Evolutionary conservation across 2,329 filamentous ascomycete species (phyloP), one percentile per base, ranked within the genome.

Genomic region (Trichoderma sp.): DNA sequence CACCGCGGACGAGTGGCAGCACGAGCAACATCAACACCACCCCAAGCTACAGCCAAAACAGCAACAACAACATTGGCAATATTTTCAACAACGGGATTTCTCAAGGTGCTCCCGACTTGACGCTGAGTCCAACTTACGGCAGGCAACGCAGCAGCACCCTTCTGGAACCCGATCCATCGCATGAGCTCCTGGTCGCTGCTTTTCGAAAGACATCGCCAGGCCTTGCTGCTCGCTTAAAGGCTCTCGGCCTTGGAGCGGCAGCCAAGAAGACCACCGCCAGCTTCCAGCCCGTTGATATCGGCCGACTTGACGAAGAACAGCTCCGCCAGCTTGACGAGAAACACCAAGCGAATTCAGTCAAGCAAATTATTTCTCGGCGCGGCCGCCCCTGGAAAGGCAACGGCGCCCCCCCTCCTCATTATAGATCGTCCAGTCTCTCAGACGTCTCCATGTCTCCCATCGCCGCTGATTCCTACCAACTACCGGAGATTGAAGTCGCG

Each of bases 301-400:
- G 91, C 75, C 89, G 91, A 73, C 88, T 94, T 69, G 86, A 91
- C 76, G 90, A 93, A 80, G 85, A 90, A 74, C 91, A 93, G 76
- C 85, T 94, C 71, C 87, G 89, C 75, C 86, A 90, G 77, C 87
- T 94, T 76, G 91, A 94, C 82, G 84, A 88, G 75, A 88, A 88
- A 72, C 90, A 92, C 78, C 86, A 87, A 75, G 86, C 88, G 72
- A 84, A 85, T 78, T 88, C 87, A 28, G 74, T 78, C 79, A 74
- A 78, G 78, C 74, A 84, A 84, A 74, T 84, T 75, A 84, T 93
- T 76, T 85, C 90, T 80, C 87, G 90, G 78, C 87, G 90, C 77
- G 91, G 91, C 78, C 89, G 90, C 78, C 88, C 91, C 76, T 94
- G 92, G 92, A 92, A 88, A 83, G 90, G 89, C 79, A 86, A 88